A percentile compares a stretch with the other conserved stretches of the same genome.
These are phyloP conservation scores for Penicillium cosmopolitanum DNA, from an alignment of 495 filamentous ascomycete genomes.

Conservation along the genomic window DNA sequence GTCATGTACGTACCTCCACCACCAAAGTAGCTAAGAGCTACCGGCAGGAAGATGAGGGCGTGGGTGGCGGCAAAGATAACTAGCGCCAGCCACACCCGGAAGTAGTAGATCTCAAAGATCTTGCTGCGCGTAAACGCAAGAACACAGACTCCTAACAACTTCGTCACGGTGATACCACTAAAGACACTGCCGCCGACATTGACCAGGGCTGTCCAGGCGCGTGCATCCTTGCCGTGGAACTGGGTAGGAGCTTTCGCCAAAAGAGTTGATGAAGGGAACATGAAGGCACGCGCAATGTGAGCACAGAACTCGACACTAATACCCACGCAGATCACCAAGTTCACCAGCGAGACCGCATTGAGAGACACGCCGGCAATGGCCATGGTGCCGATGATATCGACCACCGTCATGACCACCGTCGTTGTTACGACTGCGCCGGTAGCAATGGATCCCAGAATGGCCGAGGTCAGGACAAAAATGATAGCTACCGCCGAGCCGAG, in stretches of 20 bases:
- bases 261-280: constrained; percentile 78
- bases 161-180: constrained; percentile 94
- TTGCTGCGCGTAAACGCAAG: constrained; percentile 94
- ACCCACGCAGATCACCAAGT: constrained; percentile 93
- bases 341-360: constrained; percentile 96
- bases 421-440: constrained; percentile 81
- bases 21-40: constrained; percentile 82
- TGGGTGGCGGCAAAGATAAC: constrained; percentile 88
- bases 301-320: constrained; percentile 98
- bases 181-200: constrained; percentile 95
- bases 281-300: constrained; percentile 93
- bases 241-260: constrained; percentile 69
- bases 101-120: constrained; percentile 99
- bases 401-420: constrained; percentile 88
- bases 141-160: constrained; percentile 88
- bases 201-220: constrained; percentile 88
- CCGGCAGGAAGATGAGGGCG: constrained; percentile 88
- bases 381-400: constrained; percentile 96
- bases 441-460: constrained; percentile 80
- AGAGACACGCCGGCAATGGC: constrained; percentile 85
- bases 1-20: constrained; percentile 65
- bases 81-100: constrained; percentile 91
- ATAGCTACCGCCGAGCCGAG: constrained; percentile 81
- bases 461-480: constrained; percentile 75
- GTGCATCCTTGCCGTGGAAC: constrained; percentile 76